Conservation (phyloP, 257 asterid genomes). For the Knoxia roxburghii region DNA sequence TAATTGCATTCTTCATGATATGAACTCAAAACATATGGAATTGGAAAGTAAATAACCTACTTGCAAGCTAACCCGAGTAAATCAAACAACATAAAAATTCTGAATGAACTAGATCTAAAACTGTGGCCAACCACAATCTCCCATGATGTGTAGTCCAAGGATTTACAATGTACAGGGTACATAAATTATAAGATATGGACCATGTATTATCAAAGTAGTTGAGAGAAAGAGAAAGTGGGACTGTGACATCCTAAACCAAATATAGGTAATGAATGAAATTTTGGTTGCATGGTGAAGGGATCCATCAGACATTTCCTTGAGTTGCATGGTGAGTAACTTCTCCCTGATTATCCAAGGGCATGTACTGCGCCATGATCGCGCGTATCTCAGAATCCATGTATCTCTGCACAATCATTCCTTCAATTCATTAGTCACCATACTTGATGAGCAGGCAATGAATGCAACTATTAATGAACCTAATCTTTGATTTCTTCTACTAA, state of each 20-base stretch:
- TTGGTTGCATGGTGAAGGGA: neutral
- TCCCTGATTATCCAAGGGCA: constrained; percentile 91
- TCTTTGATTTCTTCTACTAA: neutral
- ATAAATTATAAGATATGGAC: neutral
- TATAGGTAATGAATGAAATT: neutral
- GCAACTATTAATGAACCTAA: neutral
- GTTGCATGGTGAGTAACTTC: constrained; percentile 52
- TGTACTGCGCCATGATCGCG: constrained; percentile 95
- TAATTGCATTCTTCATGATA: too few relatives aligned
- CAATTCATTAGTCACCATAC: neutral
- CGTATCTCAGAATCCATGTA: constrained; percentile 97
- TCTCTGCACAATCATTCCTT: constrained; percentile 43
- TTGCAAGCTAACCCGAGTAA: neutral
- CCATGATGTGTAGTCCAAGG: neutral
- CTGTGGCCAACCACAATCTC: neutral
- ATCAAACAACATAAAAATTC: too few relatives aligned
- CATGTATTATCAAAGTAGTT: neutral
- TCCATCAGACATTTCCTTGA: constrained; percentile 36
- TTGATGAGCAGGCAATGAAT: neutral
- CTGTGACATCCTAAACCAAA: neutral
- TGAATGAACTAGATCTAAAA: neutral
- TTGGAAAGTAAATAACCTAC: too few relatives aligned
- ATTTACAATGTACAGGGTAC: neutral
- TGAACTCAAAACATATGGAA: too few relatives aligned
- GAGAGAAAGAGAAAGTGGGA: neutral